Evolutionary conservation across 164 flowering plant genomes (phyloP).

Genomic region (Kingdonia uniflora): DNA sequence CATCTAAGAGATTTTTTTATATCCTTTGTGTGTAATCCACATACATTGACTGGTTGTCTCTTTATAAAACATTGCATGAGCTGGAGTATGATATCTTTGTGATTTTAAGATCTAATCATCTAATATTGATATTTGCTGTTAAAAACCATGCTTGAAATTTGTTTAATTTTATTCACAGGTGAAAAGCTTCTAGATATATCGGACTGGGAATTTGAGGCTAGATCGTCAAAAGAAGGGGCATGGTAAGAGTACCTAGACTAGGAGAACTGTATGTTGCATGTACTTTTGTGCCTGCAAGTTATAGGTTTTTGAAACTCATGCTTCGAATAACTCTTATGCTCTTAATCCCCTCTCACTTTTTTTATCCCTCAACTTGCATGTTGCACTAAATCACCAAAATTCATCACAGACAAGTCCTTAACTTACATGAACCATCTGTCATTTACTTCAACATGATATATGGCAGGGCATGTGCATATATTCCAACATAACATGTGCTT

Average conservation of each 20-base stretch:
- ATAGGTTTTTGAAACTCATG: neutral
- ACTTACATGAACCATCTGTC: too few species aligned
- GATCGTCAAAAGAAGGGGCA: slow-evolving; percentile 73
- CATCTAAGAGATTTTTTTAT: too few species aligned
- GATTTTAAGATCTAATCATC: too few species aligned
- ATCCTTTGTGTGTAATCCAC: neutral
- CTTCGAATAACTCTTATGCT: neutral
- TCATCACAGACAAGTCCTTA: too few species aligned
- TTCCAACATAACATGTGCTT: too few species aligned
- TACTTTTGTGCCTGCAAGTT: too few species aligned
- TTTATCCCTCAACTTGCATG: too few species aligned
- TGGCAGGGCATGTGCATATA: too few species aligned
- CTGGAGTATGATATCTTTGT: neutral
- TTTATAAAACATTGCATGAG: neutral
- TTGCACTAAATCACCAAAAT: too few species aligned
- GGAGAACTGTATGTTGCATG: neutral
- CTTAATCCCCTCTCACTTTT: neutral
- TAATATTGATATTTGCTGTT: neutral
- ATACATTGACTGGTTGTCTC: neutral
- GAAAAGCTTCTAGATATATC: slow-evolving; percentile 29
- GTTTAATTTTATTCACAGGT: slow-evolving; percentile 20
- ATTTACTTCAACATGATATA: too few species aligned
- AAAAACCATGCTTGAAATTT: neutral
- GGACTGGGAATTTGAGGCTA: slow-evolving; percentile 60
- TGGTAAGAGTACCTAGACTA: slow-evolving; percentile 33